Conservation (phyloP, 208 protist species). For the Naegleria fowleri region DNA sequence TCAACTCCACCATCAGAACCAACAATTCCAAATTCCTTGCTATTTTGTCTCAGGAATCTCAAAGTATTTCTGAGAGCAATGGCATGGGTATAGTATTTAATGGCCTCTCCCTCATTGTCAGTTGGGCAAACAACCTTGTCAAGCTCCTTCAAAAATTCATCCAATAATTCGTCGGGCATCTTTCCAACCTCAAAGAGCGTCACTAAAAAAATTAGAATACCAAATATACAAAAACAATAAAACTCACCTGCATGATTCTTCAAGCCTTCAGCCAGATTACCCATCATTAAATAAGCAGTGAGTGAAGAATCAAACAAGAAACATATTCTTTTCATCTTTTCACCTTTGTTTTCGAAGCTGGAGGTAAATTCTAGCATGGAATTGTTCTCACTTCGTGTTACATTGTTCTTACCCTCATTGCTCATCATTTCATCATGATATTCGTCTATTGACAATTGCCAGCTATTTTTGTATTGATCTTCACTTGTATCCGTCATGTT, state of each 20-base stretch:
- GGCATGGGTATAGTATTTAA: conserved; percentile 72
- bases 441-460: conserved; percentile 28
- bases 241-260: conserved; percentile 60
- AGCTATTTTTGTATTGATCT: conserved; percentile 35
- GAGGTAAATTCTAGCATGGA: not conserved
- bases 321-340: conserved; percentile 66
- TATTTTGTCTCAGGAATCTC: conserved; percentile 49
- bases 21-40: conserved; percentile 41
- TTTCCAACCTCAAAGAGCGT: conserved; percentile 81
- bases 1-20: conserved; percentile 58
- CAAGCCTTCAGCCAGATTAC: conserved; percentile 78
- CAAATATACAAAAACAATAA: no score
- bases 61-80: conserved; percentile 63
- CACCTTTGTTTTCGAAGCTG: not conserved
- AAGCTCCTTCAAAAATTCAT: conserved; percentile 62
- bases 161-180: conserved; percentile 65
- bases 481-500: conserved; percentile 20
- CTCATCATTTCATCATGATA: conserved; percentile 33
- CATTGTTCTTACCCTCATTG: conserved; percentile 43
- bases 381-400: not conserved
- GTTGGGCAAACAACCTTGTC: conserved; percentile 51
- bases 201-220: conserved; percentile 38
- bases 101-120: conserved; percentile 66
- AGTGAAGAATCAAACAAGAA: conserved; percentile 89
- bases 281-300: conserved; percentile 96